A percentile compares a stretch with the other conserved stretches of the same genome.
These are phyloP conservation scores for Neotropicomus parvogracilis DNA, from an alignment of 1,284 basidiomycete genomes.

Conservation along the genomic window DNA sequence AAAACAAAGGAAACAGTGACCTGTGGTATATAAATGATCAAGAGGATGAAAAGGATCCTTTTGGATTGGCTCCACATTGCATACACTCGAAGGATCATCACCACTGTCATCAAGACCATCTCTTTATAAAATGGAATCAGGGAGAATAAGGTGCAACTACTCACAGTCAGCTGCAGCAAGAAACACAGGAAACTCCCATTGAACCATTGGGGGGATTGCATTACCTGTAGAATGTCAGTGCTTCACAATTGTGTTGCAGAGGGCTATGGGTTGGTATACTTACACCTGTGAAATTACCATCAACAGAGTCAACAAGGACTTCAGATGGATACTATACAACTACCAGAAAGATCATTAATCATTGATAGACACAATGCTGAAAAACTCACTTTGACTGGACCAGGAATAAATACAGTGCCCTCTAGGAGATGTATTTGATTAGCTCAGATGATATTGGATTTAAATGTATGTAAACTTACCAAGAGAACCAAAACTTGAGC, in stretches of 20 bases:
- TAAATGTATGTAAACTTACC: constrained; percentile 2
- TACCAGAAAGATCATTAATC: not conserved
- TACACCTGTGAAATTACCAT: not conserved
- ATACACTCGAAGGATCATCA: constrained; percentile 7
- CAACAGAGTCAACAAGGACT: not conserved
- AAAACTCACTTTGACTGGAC: not conserved
- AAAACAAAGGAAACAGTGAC: not conserved
- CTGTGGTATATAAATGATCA: constrained; percentile 1
- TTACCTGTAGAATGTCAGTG: not conserved
- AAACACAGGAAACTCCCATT: not conserved
- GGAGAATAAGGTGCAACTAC: not conserved
- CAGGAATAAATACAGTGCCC: not conserved
- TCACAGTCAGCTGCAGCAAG: not conserved
- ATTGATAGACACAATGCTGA: too few relatives aligned
- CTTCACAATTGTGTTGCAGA: not conserved
- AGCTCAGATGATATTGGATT: not conserved
- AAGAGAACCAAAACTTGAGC: not conserved
- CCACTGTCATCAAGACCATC: not conserved
- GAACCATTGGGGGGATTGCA: not conserved
- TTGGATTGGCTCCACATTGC: constrained; percentile 6
- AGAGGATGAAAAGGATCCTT: not conserved
- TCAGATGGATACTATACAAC: not conserved
- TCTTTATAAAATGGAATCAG: not conserved
- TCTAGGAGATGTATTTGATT: not conserved
- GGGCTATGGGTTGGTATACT: not conserved